phyloP scores from a whole-genome alignment of 495 filamentous ascomycete species.

The Schizothecium vesticola region DNA sequence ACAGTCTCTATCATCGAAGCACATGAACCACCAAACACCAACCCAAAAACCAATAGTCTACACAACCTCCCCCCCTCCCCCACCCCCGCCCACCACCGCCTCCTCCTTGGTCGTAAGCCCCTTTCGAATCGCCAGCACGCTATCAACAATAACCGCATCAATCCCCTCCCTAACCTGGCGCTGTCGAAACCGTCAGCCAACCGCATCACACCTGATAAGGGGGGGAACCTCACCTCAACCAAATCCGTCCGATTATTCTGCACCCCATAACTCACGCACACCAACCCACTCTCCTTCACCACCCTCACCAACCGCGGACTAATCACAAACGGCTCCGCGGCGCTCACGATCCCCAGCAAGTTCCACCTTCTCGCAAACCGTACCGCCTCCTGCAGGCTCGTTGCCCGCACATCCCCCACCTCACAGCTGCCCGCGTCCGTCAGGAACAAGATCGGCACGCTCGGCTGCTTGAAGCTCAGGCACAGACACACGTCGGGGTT shows the following conservation, averaged over 20 bases:
- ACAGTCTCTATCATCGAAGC: not conserved
- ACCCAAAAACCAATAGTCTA: not conserved
- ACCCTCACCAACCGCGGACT: slow-evolving; percentile 88
- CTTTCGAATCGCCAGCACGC: slow-evolving; percentile 69
- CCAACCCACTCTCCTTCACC: slow-evolving; percentile 90
- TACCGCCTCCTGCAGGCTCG: slow-evolving; percentile 89
- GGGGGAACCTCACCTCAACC: slow-evolving; percentile 61
- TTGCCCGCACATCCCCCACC: slow-evolving; percentile 85
- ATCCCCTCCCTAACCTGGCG: slow-evolving; percentile 92
- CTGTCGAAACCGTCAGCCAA: slow-evolving; percentile 40
- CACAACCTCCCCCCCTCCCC: not conserved
- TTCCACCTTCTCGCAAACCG: slow-evolving; percentile 94
- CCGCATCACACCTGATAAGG: not conserved
- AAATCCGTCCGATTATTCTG: slow-evolving; percentile 82
- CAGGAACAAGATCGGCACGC: slow-evolving; percentile 89
- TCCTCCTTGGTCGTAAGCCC: slow-evolving; percentile 37
- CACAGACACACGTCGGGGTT: slow-evolving; percentile 94
- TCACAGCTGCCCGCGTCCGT: slow-evolving; percentile 74
- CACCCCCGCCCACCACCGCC: slow-evolving; percentile 3
- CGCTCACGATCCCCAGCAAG: slow-evolving; percentile 79
- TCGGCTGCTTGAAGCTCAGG: slow-evolving; percentile 91
- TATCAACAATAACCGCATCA: slow-evolving; percentile 95
- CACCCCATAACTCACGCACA: slow-evolving; percentile 90
- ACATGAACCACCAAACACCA: not conserved
- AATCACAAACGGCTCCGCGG: slow-evolving; percentile 77